Evolutionary conservation across 108 stramenopile species (phyloP).

Genomic region (Aurantiochytrium sp.): DNA sequence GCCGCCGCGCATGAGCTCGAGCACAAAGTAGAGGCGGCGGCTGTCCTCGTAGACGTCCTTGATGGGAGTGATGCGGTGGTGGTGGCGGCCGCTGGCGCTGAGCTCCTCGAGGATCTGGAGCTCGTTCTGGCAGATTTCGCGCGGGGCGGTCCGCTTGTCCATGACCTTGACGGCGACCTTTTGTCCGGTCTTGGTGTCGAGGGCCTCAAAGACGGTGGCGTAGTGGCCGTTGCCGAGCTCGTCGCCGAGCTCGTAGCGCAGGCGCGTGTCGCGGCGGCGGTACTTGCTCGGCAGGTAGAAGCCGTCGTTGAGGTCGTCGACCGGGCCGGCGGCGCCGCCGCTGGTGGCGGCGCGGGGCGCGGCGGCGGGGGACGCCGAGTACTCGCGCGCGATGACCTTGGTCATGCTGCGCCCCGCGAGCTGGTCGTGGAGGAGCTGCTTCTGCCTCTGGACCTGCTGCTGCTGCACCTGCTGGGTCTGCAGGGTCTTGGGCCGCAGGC

Average conservation of each 20-base stretch:
- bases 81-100: background rate
- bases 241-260: slow-evolving; percentile 40
- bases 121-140: slow-evolving; percentile 35
- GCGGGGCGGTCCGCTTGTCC: slow-evolving; percentile 43
- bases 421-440: background rate
- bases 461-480: too few relatives aligned
- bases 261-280: slow-evolving; percentile 2
- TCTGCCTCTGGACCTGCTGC: too few relatives aligned
- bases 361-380: background rate
- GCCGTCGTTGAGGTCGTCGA: background rate
- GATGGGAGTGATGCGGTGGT: slow-evolving; percentile 27
- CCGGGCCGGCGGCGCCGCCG: background rate
- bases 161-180: slow-evolving; percentile 56
- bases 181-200: slow-evolving; percentile 36
- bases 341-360: background rate
- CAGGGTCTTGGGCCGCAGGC: too few relatives aligned
- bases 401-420: background rate
- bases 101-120: slow-evolving; percentile 25
- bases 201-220: slow-evolving; percentile 47
- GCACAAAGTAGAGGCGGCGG: slow-evolving; percentile 43
- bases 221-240: slow-evolving; percentile 49
- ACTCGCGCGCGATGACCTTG: background rate
- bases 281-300: slow-evolving; percentile 4
- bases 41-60: slow-evolving; percentile 49
- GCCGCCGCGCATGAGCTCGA: slow-evolving; percentile 50